phyloP scores from a whole-genome alignment of 768 basidiomycete genomes.

The Glaciozyma antarctica region DNA sequence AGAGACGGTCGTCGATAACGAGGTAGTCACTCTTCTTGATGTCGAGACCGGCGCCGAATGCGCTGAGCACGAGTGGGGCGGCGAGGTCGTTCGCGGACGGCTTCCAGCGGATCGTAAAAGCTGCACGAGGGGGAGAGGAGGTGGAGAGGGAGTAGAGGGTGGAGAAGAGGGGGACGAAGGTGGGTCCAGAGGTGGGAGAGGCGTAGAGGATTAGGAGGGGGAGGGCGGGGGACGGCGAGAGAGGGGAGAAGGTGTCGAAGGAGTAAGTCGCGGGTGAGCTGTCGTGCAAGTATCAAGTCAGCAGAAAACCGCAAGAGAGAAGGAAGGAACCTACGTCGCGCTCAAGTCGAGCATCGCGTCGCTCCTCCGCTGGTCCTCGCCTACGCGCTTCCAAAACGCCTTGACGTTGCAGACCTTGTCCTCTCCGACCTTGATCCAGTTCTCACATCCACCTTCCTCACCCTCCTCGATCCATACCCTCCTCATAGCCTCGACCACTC shows the following conservation, averaged over 20 bases:
- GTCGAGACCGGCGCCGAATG: constrained; percentile 85
- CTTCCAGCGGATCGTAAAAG: constrained; percentile 28
- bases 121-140: constrained; percentile 32
- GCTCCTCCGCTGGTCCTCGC: constrained; percentile 52
- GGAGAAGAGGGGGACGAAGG: constrained; percentile 61
- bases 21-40: constrained; percentile 97
- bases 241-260: constrained; percentile 61
- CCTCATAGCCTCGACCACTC: not conserved
- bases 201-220: constrained; percentile 68
- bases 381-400: constrained; percentile 50
- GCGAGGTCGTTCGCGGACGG: not conserved
- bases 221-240: constrained; percentile 39
- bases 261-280: constrained; percentile 45
- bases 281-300: not conserved
- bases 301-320: not conserved
- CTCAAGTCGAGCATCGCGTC: constrained; percentile 26
- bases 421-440: constrained; percentile 35
- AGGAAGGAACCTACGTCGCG: constrained; percentile 1
- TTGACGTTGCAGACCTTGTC: constrained; percentile 45
- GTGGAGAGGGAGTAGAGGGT: constrained; percentile 43
- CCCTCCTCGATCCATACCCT: not conserved
- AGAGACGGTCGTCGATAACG: constrained; percentile 72
- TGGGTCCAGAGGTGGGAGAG: constrained; percentile 49
- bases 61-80: constrained; percentile 48
- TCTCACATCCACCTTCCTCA: constrained; percentile 28